phyloP scores from a whole-genome alignment of 225 moss, liverwort and hornwort genomes.

The Antitrichia curtipendula region DNA sequence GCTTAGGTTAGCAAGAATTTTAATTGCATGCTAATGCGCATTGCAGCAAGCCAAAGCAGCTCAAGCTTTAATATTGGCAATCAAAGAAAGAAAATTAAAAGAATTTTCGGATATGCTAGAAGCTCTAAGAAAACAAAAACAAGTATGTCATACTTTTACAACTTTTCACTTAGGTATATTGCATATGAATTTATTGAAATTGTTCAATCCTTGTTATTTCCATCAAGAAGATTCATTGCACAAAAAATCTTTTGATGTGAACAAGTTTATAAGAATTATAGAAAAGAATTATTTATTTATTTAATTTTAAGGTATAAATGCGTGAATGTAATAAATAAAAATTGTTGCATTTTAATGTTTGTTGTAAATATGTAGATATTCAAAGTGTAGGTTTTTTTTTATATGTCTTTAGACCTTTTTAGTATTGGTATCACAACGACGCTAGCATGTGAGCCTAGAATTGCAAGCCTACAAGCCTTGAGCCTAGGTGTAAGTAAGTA shows the following conservation, averaged over 20 bases:
- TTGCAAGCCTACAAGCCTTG: too few relatives aligned
- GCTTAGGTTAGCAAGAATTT: not conserved
- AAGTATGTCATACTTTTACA: not conserved
- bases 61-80: not conserved
- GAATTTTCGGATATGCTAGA: constrained; percentile 5
- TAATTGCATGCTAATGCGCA: not conserved
- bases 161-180: not conserved
- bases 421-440: not conserved
- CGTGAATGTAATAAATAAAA: not conserved
- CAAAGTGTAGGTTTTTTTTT: not conserved
- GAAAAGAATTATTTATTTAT: not conserved
- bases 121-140: constrained; percentile 1
- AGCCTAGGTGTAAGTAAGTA: too few relatives aligned
- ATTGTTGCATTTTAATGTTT: not conserved
- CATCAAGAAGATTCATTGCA: too few relatives aligned
- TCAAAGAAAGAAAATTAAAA: constrained; percentile 25
- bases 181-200: not conserved
- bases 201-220: not conserved
- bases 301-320: not conserved
- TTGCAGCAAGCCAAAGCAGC: constrained; percentile 30
- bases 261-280: not conserved
- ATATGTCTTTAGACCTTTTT: not conserved
- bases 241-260: not conserved
- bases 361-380: not conserved
- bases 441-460: too few relatives aligned